Evolutionary conservation across 495 filamentous ascomycete species (phyloP), one percentile per base, ranked within the genome.

Genomic region (Neurospora sp.): DNA sequence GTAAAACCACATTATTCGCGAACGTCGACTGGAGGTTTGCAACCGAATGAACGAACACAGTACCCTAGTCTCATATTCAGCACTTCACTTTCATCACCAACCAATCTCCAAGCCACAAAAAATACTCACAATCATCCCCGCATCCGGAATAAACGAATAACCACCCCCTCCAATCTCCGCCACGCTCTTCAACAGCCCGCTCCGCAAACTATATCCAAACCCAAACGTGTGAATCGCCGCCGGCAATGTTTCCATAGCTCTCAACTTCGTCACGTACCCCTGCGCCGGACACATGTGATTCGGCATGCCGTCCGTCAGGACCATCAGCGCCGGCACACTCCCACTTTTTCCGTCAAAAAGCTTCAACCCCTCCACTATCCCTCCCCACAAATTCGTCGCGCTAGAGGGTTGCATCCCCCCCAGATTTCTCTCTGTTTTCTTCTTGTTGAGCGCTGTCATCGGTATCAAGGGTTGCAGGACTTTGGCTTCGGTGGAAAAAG

Each of bases 91-190:
- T 40, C 69, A 24, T 45, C 8, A 69, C 4, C 21, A 13, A 24
- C 45, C 43, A 10, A 11, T 1, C 9, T 5, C n/a, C 42, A 34
- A 5, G 5, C 13, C 24, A 34, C 17, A 3, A 15, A 9, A 6
- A 6, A 13, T 1, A 39, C 79, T 54, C 74, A 85, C 83, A 74
- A 86, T 83, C 84, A 86, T 86, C 70, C 84, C 83, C 0, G 82
- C 82, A 69, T 86, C 84, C 0, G 84, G 82, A 28, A 86, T 85
- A 48, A 85, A 86, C 13, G 83, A 78, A 59, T 83, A 86, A 78
- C 82, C 84, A 7, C 85, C 85, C 0, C 79, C 77, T 5, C 81
- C 76, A 19, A 82, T 43, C 71, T 86, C 85, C 15, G 84, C 80
- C 45, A 86, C 82, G 10, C 83, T 83, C 72, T 85, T 84, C 28